Evolutionary conservation across 2,329 filamentous ascomycete genomes (phyloP), one percentile per base, ranked within the genome.

Genomic region (Xenosphaeropsis pyriputrescens): DNA sequence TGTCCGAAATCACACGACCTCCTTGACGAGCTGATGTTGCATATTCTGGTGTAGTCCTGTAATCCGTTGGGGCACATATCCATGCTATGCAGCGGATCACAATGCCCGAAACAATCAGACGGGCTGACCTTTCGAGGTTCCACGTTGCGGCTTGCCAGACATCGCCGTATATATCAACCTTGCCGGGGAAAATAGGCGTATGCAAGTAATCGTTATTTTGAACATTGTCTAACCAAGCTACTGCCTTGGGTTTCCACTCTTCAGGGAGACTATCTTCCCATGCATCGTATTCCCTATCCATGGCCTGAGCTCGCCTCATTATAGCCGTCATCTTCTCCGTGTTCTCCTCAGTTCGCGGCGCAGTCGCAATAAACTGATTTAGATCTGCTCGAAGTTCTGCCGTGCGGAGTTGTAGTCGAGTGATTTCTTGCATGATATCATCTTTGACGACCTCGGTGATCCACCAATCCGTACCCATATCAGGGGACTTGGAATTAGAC

Each of bases 41-140:
- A 45, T 77, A 78, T 51, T 77, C 70, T 14, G 70, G 65, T 5
- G 72, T 77, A 1, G 72, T 76, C 32, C 72, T 62, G 48, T 76
- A 77, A 52, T 79, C 73, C 7, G 72, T 63, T 0, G 74, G 73
- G 7, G 65, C 60, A 50, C 69, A 72, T 17, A 71, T 59, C 72
- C 72, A 77, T 2, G 74, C 73, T 6, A 68, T 65, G 47, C 71
- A 75, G 6, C 74, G 67, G 11, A 77, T 67, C 29, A 70, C 64
- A 13, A 72, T 55, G 13, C 69, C 67, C 3, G 67, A 64, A 17
- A 77, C 58, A 37, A 72, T 64, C 18, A 78, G 59, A 2, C 74
- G 61, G 6, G 65, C 62, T 13, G 67, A 62, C 13, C 72, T 60
- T 41, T 63, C 58, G 55, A 70, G 58, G 50, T 76, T 77, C 65